These are phyloP conservation scores for Lyophyllum semitale DNA, from an alignment of 768 basidiomycete genomes.

Conservation along the genomic window DNA sequence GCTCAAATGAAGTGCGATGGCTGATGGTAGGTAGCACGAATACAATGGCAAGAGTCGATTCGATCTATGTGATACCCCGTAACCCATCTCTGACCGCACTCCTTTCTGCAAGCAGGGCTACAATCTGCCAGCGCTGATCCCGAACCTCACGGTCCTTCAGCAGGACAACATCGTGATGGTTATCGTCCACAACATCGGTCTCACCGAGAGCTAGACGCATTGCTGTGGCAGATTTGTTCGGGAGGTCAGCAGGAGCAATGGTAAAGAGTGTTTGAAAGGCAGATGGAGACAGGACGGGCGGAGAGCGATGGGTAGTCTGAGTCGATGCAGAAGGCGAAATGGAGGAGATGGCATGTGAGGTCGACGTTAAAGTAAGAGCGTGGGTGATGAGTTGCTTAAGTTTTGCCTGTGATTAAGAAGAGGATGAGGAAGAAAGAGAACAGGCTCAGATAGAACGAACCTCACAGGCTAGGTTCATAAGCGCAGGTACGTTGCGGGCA, in stretches of 20 bases:
- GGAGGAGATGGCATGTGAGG: slow-evolving; percentile 76
- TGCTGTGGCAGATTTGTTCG: slow-evolving; percentile 77
- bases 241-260: slow-evolving; percentile 74
- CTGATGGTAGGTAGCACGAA: not conserved
- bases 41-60: not conserved
- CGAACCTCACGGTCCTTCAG: slow-evolving; percentile 65
- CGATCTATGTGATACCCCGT: slow-evolving; percentile 15
- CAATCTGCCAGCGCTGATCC: slow-evolving; percentile 76
- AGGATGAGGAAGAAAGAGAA: not conserved
- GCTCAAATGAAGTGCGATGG: too few relatives aligned
- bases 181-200: slow-evolving; percentile 52
- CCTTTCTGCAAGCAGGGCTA: slow-evolving; percentile 72
- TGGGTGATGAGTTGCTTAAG: slow-evolving; percentile 84
- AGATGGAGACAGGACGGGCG: slow-evolving; percentile 59
- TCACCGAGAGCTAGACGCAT: slow-evolving; percentile 66
- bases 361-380: slow-evolving; percentile 73
- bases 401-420: slow-evolving; percentile 54
- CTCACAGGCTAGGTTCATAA: slow-evolving; percentile 80
- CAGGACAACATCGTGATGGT: slow-evolving; percentile 49
- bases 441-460: slow-evolving; percentile 35
- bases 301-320: slow-evolving; percentile 31
- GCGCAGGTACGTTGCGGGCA: slow-evolving; percentile 59
- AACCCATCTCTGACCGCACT: slow-evolving; percentile 64
- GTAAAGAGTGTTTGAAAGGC: slow-evolving; percentile 82
- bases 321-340: slow-evolving; percentile 62